Conservation (phyloP, 768 basidiomycete species). For the Leccinum truebloodii region DNA sequence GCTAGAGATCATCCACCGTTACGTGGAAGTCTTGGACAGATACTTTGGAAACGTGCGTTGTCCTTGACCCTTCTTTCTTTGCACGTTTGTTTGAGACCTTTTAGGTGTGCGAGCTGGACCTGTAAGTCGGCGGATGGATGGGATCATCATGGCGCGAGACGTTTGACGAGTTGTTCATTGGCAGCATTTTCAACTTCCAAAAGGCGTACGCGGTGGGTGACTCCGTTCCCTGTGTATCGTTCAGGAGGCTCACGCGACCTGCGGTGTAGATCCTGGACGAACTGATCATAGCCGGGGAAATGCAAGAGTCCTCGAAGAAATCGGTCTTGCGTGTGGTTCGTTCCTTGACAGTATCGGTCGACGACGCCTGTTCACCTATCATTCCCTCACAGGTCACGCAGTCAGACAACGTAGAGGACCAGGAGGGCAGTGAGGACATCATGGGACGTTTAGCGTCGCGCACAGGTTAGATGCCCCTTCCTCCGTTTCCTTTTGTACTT, state of each 20-base stretch:
- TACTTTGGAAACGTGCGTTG: conserved; percentile 50
- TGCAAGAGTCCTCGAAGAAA: conserved; percentile 89
- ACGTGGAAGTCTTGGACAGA: conserved; percentile 82
- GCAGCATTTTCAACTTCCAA: conserved; percentile 96
- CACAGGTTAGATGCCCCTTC: conserved; percentile 51
- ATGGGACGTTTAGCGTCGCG: conserved; percentile 76
- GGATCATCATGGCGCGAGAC: not conserved
- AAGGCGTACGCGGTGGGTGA: conserved; percentile 81
- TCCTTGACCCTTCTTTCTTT: not conserved
- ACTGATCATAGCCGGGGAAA: conserved; percentile 88
- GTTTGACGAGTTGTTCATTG: conserved; percentile 1
- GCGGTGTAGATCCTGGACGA: conserved; percentile 78
- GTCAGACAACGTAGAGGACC: conserved; percentile 81
- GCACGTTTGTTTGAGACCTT: not conserved
- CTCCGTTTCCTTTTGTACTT: conserved; percentile 3
- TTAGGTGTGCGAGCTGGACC: conserved; percentile 88
- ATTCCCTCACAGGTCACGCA: conserved; percentile 66
- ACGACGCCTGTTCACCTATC: conserved; percentile 15
- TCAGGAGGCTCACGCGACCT: conserved; percentile 1
- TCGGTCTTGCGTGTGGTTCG: conserved; percentile 60
- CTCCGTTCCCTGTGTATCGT: not conserved
- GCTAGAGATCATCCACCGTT: conserved; percentile 92
- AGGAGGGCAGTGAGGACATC: conserved; percentile 81
- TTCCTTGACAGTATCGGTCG: not conserved
- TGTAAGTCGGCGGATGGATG: conserved; percentile 49